Base-by-base conservation (phyloP, 2,329 filamentous ascomycete species). In the Xylariaceae sp. region DNA sequence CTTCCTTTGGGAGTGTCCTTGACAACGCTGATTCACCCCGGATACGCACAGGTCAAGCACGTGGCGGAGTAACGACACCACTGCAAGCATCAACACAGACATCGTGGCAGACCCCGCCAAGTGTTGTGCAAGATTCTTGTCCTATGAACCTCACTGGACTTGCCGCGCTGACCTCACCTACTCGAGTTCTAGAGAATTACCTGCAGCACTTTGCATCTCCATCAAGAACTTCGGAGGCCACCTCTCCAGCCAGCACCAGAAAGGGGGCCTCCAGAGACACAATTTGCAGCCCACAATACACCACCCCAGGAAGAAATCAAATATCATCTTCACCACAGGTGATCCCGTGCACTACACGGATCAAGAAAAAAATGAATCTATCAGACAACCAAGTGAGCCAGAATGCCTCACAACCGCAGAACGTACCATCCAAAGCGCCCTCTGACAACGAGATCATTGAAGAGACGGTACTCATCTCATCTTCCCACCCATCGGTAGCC, bases 121-220 rank as follows among this genome's bases (percentile, higher is more conserved):
- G 75, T 45, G 66, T 75, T 22, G 68, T 83, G 17, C 69, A 67
- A 8, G 79, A 83, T 55, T 83, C 79, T 0, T 73, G 79, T 52
- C 73, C 69, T 0, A 59, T 66, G 6, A 64, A 67, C 42, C 50
- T 64, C 57, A 40, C 62, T 11, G 49, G 54, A 0, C 49, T 68
- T 1, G 38, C 57, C 2, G 56, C 57, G 12, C 66, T 68, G 20
- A 68, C 64, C 16, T 76, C 79, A 0, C 78, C 79, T 0, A 74
- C 72, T 1, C 67, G 73, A 32, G 62, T 78, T 1, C 54, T 81
- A 10, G 70, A 77, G 47, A 67, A 71, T 20, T 77, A 74, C 47
- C 63, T 78, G 3, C 69, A 72, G 40, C 52, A 54, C 7, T 61
- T 59, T 20, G 62, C 62, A 29, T 62, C 51, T 14, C 53, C 64